Percentiles rank a stretch among this genome's conserved stretches.
Evolutionary conservation across 768 basidiomycete species (phyloP).

Genomic region (Crassisporium funariophilum): DNA sequence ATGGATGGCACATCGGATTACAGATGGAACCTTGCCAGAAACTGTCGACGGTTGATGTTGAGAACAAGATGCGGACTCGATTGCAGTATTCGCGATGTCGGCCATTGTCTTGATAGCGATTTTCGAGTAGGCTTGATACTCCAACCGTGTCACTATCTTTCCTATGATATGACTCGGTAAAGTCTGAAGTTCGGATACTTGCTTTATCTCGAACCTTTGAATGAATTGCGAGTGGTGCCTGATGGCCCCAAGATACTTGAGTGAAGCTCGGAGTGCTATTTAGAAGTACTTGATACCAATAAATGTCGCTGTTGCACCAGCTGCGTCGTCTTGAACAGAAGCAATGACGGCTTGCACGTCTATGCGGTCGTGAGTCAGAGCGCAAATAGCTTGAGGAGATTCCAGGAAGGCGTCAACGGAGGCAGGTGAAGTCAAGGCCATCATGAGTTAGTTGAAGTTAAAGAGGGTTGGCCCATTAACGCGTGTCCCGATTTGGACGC

Average conservation of each 20-base stretch:
- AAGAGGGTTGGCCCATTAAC: too few species aligned
- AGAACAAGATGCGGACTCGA: conserved; percentile 43
- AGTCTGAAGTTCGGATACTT: not conserved
- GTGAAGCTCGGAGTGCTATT: not conserved
- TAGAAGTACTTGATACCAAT: conserved; percentile 48
- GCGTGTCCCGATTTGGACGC: conserved; percentile 5
- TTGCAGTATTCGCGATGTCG: conserved; percentile 54
- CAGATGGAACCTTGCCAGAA: conserved; percentile 27
- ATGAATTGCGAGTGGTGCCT: conserved; percentile 81
- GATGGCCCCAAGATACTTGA: not conserved
- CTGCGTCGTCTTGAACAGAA: conserved; percentile 61
- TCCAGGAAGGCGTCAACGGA: conserved; percentile 47
- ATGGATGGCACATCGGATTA: conserved; percentile 64
- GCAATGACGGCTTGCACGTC: conserved; percentile 58
- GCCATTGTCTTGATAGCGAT: conserved; percentile 79
- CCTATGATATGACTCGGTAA: conserved; percentile 39
- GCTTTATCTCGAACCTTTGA: conserved; percentile 57
- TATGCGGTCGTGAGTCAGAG: conserved; percentile 61
- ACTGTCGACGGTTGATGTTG: conserved; percentile 37
- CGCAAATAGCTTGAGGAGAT: conserved; percentile 50
- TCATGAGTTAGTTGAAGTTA: conserved; percentile 1
- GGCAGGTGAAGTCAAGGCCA: conserved; percentile 31
- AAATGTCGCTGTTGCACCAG: conserved; percentile 77
- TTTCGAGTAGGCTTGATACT: conserved; percentile 84
- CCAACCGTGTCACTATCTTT: conserved; percentile 68